Evolutionary conservation across 495 filamentous ascomycete species (phyloP).

Genomic region (Achaetomiella virescens): DNA sequence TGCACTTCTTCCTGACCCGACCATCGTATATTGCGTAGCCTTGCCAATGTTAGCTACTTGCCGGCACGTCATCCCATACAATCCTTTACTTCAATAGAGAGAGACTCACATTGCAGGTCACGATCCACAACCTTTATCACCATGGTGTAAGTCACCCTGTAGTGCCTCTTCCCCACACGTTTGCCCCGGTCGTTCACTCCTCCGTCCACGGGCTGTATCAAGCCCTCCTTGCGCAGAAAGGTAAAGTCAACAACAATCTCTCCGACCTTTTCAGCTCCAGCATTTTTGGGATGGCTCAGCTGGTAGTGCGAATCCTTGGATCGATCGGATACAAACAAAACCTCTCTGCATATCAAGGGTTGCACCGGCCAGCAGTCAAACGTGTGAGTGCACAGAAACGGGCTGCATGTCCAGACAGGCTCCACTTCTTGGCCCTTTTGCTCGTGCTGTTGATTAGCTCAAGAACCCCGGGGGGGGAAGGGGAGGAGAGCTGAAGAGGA

Average conservation of each 20-base stretch:
- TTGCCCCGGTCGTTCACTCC: background rate
- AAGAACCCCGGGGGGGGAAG: too few species aligned
- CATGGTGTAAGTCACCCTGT: conserved; percentile 11
- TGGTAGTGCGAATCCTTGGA: conserved; percentile 15
- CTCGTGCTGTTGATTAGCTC: background rate
- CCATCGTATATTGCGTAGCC: conserved; percentile 15
- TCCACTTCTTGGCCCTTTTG: conserved; percentile 4
- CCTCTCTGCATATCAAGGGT: conserved; percentile 13
- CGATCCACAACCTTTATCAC: conserved; percentile 11
- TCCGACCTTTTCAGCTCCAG: conserved; percentile 9
- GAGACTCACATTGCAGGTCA: conserved; percentile 14
- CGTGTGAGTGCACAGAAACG: conserved; percentile 12
- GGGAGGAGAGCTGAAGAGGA: background rate
- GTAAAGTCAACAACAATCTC: conserved; percentile 13
- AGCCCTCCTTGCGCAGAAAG: conserved; percentile 6
- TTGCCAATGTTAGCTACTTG: conserved; percentile 3
- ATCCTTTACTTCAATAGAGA: background rate
- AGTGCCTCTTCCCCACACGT: conserved; percentile 10
- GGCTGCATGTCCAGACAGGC: conserved; percentile 3
- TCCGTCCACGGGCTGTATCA: background rate
- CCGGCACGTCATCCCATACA: too few species aligned
- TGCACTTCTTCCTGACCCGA: conserved; percentile 1
- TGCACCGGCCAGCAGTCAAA: conserved; percentile 6
- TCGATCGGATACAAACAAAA: conserved; percentile 18
- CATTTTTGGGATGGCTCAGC: conserved; percentile 12